A percentile compares a stretch with the other conserved stretches of the same genome.
phyloP scores from a whole-genome alignment of 129 eudicot species.

The Lactuca sativa region DNA sequence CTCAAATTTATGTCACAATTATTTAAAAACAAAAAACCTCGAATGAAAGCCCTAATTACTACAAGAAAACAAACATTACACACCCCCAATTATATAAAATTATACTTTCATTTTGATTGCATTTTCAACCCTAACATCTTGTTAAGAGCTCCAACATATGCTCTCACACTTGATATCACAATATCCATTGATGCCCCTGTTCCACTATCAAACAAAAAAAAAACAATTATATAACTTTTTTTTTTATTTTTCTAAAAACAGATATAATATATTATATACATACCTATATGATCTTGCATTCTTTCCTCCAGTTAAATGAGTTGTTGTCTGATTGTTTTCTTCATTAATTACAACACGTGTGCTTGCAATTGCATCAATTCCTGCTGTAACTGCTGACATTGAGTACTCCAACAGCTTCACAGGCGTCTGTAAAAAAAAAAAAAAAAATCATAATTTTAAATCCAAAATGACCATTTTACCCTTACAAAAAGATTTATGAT shows the following conservation, averaged over 20 bases:
- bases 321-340: conserved; percentile 48
- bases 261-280: neutral
- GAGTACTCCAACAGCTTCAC: conserved; percentile 87
- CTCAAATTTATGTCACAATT: conserved; percentile 16
- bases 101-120: conserved; percentile 11
- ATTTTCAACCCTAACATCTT: conserved; percentile 68
- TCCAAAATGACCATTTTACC: neutral
- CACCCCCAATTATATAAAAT: neutral
- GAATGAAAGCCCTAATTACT: conserved; percentile 14
- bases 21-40: neutral
- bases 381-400: conserved; percentile 76
- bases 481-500: conserved; percentile 4
- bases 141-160: conserved; percentile 83
- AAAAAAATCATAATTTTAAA: neutral
- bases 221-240: too few species aligned
- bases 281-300: conserved; percentile 68
- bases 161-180: conserved; percentile 89
- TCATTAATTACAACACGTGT: conserved; percentile 70
- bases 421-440: conserved; percentile 55
- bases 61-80: conserved; percentile 12
- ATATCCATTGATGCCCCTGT: conserved; percentile 41
- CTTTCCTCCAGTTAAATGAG: conserved; percentile 58
- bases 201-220: too few species aligned
- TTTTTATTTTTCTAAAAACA: too few species aligned
- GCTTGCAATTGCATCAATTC: conserved; percentile 90